Evolutionary conservation across 768 basidiomycete genomes (phyloP), one percentile per base, ranked within the genome.

Genomic region (Amyloporia xantha): DNA sequence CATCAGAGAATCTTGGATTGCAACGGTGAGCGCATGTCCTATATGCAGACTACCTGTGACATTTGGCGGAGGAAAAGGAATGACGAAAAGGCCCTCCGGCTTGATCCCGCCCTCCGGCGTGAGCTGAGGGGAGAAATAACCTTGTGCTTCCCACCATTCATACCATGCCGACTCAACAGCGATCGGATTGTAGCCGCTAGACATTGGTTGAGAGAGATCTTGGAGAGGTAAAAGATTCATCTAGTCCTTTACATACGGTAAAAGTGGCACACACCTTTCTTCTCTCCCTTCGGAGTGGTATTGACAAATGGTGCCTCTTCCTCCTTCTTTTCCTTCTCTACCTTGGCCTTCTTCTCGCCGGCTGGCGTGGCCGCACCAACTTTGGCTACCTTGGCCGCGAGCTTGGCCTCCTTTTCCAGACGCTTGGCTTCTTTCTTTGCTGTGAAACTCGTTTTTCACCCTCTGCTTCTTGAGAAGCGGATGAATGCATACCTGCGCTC

Each of bases 161-260:
- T 98, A 98, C 91, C 96, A 97, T 2, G 91, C 84, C 0, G 93
- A 75, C 63, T 98, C 95, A 50, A 98, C 87, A 27, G 89, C 88
- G 54, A 89, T 84, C 6, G 96, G 95, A 65, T 98, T 93, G 70
- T 98, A 99, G 3, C 88, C 90, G n/a, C 78, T 74, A 1, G 88
- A 78, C 88, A 99, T 95, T 2, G 91, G 84, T 51, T 82, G 74
- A 1, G 87, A 77, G 48, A 96, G 72, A 68, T 97, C 95, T 95
- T 52, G 9, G 39, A 23, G 7, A 17, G 38, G 20, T 39, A 9
- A 17, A 21, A 19, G n/a, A 10, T 9, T 41, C 15, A n/a, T 3
- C 35, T 5, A 17, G 41, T 12, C 17, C 30, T 39, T 12, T 28
- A 13, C 36, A n/a, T 25, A n/a, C 10, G 9, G 33, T n/a, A 35